These are phyloP conservation scores for Acmispon strigosus DNA, from an alignment of 306 rosid genomes.

Conservation along the genomic window DNA sequence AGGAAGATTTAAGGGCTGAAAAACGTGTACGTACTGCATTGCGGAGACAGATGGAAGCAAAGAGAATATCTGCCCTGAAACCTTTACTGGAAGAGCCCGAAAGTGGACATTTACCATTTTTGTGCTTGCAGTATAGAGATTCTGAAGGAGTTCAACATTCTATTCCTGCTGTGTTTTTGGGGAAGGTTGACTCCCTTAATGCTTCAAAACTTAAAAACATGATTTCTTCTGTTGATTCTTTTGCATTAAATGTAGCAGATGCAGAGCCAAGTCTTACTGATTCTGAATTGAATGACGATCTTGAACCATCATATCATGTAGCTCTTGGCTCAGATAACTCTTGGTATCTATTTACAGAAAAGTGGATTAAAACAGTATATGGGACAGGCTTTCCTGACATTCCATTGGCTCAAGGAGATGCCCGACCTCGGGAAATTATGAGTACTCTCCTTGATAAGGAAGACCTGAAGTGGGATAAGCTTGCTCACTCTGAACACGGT, in stretches of 20 bases:
- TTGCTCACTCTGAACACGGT: constrained; percentile 69
- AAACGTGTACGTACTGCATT: constrained; percentile 60
- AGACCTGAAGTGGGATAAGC: constrained; percentile 88
- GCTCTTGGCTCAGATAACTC: constrained; percentile 96
- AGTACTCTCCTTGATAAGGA: constrained; percentile 67
- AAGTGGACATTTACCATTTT: constrained; percentile 63
- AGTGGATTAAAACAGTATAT: constrained; percentile 80
- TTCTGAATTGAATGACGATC: constrained; percentile 27
- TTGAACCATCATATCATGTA: constrained; percentile 64
- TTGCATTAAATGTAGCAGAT: constrained; percentile 37
- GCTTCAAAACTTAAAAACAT: constrained; percentile 53
- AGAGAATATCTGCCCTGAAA: constrained; percentile 59
- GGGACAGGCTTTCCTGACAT: constrained; percentile 75
- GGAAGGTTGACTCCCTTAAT: constrained; percentile 54
- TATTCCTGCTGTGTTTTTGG: constrained; percentile 75
- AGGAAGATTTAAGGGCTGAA: constrained; percentile 73
- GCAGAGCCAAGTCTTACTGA: constrained; percentile 28
- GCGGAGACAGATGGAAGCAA: constrained; percentile 65
- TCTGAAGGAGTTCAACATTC: constrained; percentile 81
- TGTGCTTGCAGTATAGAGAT: constrained; percentile 87
- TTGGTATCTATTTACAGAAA: constrained; percentile 87
- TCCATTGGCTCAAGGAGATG: constrained; percentile 71
- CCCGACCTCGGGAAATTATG: constrained; percentile 87
- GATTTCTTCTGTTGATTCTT: constrained; percentile 43
- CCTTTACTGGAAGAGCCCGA: constrained; percentile 61